Evolutionary conservation across 331 rosid species (phyloP), one percentile per base, ranked within the genome.

Genomic region (Prunus yedoensis): DNA sequence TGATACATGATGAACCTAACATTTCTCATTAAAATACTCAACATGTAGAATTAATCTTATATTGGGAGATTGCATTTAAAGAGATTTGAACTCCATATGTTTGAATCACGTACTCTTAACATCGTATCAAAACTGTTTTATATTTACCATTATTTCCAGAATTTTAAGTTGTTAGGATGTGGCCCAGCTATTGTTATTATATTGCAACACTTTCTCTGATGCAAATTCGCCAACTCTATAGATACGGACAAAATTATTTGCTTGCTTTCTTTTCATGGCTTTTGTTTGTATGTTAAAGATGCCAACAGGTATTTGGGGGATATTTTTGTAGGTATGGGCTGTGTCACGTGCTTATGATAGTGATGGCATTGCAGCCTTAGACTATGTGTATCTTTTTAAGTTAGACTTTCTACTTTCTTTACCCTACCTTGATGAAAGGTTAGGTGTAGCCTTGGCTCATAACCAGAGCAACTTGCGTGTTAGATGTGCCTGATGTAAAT

Each of bases 231-330:
- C 47, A 25, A 49, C 69, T 35, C 47, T 38, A 20, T 13, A 43
- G 17, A 73, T 77, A 8, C 13, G 11, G 73, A 78, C 77, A 77
- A 73, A 79, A 17, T 49, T 43, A n/a, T 66, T 15, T 77, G 71
- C 45, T 52, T 57, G 32, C 66, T 2, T 56, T 54, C 47, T 23
- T 60, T 30, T 2, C 77, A n/a, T 25, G 8, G 27, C 43, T 54
- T 49, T 75, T 80, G 69, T 53, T 46, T 75, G 69, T 47, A 70
- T 46, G 52, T 69, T 4, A 63, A n/a, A 43, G 53, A 15, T 71
- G 14, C 25, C 66, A 35, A 43, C 61, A 16, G 32, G 21, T 20
- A 41, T 8, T 8, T 70, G 32, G 43, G 17, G 52, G 46, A 21
- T 61, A 35, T 35, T 61, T 45, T 25, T 59, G 47, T 66, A 10